Percentiles rank a stretch among this genome's conserved stretches.
These are phyloP conservation scores for Crithidia thermophila DNA, from an alignment of 208 protist genomes.

Conservation along the genomic window DNA sequence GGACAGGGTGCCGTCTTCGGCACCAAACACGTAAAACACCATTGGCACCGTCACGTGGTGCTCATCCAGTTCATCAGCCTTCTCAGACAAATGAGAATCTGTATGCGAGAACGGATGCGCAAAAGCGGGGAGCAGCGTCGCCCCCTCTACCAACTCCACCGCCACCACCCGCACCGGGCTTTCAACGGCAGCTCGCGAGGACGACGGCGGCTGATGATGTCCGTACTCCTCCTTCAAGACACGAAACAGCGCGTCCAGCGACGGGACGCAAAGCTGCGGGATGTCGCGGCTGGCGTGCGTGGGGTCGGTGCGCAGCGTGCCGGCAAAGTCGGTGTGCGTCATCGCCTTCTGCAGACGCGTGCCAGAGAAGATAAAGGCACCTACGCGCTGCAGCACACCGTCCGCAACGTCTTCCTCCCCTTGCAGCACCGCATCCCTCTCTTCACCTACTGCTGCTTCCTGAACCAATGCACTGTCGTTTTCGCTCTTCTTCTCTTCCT, in stretches of 20 bases:
- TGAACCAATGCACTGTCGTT: background rate
- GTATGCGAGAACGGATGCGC: constrained; percentile 31
- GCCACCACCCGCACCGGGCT: constrained; percentile 40
- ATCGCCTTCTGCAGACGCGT: constrained; percentile 46
- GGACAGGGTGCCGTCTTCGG: constrained; percentile 65
- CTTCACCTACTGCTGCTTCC: background rate
- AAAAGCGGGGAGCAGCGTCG: constrained; percentile 42
- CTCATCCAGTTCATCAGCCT: too few species aligned
- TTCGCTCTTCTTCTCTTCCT: background rate
- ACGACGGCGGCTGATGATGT: background rate
- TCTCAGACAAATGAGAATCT: background rate
- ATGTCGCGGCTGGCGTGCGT: constrained; percentile 37
- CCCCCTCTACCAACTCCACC: constrained; percentile 67
- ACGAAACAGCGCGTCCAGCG: constrained; percentile 45
- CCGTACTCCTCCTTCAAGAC: constrained; percentile 27
- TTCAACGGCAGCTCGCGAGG: background rate
- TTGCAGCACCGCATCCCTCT: background rate
- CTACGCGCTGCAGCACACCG: constrained; percentile 7
- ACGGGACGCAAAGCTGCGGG: constrained; percentile 39
- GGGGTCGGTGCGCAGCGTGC: constrained; percentile 43
- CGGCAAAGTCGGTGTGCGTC: constrained; percentile 25
- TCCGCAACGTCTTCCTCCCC: background rate
- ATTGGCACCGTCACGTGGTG: constrained; percentile 13
- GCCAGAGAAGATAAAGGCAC: constrained; percentile 60
- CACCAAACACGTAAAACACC: constrained; percentile 73